phyloP scores from a whole-genome alignment of 306 rosid species.

The Pueraria montana region DNA sequence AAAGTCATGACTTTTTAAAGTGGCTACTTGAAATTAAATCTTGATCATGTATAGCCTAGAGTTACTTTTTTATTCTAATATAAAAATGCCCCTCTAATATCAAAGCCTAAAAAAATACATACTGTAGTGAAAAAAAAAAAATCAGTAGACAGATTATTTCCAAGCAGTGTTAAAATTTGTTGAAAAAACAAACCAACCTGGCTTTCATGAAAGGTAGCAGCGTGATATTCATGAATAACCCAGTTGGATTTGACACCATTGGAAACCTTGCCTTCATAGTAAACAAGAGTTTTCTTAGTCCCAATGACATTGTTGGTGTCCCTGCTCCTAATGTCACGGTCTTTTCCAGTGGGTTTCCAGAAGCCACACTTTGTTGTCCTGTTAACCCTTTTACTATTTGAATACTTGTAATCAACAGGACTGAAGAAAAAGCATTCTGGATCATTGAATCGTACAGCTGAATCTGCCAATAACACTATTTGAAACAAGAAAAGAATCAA shows the following conservation, averaged over 20 bases:
- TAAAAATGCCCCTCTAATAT: no score
- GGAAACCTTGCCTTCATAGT: conserved; percentile 49
- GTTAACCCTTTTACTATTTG: conserved; percentile 43
- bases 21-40: no score
- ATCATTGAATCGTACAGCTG: conserved; percentile 46
- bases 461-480: conserved; percentile 35
- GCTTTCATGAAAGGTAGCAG: neutral
- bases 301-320: conserved; percentile 55
- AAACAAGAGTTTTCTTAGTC: conserved; percentile 71
- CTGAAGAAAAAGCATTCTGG: conserved; percentile 71
- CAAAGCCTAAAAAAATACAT: neutral
- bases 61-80: no score
- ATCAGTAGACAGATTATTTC: neutral
- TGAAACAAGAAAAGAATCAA: neutral
- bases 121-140: neutral
- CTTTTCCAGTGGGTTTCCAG: conserved; percentile 78
- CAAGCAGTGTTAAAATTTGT: neutral
- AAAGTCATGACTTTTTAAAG: neutral
- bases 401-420: conserved; percentile 50
- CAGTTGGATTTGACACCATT: conserved; percentile 51
- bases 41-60: no score
- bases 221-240: conserved; percentile 79
- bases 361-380: conserved; percentile 63
- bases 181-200: conserved; percentile 53
- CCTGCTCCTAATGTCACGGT: conserved; percentile 43